Percentiles rank a stretch among this genome's conserved stretches.
Conservation (phyloP, 805 yeast species). For the Cyberlindnera subsufficiens region DNA sequence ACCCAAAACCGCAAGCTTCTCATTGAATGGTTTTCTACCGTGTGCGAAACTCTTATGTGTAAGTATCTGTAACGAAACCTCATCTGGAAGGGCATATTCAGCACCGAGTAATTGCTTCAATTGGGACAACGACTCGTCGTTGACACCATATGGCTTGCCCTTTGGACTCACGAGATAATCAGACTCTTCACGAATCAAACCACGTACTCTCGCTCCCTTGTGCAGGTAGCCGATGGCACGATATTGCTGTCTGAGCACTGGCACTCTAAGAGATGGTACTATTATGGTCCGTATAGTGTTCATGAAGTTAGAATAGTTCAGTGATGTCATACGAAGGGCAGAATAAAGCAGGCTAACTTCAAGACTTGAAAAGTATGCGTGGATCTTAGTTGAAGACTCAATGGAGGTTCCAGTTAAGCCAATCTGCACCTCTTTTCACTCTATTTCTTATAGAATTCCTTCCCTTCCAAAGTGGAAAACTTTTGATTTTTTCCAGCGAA, state of each 20-base stretch:
- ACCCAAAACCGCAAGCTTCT: constrained; percentile 73
- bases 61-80: constrained; percentile 65
- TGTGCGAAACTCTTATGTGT: constrained; percentile 95
- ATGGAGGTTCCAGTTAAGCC: too few relatives aligned
- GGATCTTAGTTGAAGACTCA: too few relatives aligned
- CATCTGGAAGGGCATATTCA: constrained; percentile 51
- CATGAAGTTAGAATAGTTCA: background rate
- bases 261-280: background rate
- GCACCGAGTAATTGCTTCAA: constrained; percentile 45
- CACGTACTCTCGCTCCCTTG: constrained; percentile 53
- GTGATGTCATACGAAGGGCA: too few relatives aligned
- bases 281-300: constrained; percentile 9
- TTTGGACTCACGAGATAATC: constrained; percentile 43
- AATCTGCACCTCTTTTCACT: too few relatives aligned
- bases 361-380: too few relatives aligned
- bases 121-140: constrained; percentile 40
- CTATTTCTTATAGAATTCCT: too few relatives aligned
- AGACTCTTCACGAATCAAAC: constrained; percentile 66
- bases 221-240: constrained; percentile 31
- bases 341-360: too few relatives aligned
- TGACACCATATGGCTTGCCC: constrained; percentile 50
- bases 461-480: too few relatives aligned
- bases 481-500: too few relatives aligned
- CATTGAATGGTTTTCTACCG: constrained; percentile 86
- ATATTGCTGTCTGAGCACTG: background rate